Evolutionary conservation across 2,329 filamentous ascomycete genomes (phyloP).

Genomic region (Lizonia empirigonia): DNA sequence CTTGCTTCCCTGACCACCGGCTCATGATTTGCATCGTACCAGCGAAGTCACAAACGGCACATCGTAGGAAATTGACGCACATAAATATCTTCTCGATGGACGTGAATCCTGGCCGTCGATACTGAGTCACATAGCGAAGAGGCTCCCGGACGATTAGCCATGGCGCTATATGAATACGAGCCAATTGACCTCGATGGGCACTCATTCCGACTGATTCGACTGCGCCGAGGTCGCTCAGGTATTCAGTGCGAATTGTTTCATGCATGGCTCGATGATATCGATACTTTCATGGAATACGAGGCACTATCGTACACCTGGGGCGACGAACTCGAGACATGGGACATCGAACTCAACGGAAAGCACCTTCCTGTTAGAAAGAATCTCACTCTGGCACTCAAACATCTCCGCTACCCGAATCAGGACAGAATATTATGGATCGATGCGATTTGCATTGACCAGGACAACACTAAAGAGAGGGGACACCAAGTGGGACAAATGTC

Average conservation of each 20-base stretch:
- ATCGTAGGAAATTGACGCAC: too few relatives aligned
- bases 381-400: constrained; percentile 16
- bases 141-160: too few relatives aligned
- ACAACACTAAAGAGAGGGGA: constrained; percentile 25
- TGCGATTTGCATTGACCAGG: constrained; percentile 37
- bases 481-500: constrained; percentile 37
- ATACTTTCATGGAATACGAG: constrained; percentile 15
- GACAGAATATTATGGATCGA: constrained; percentile 36
- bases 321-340: background rate
- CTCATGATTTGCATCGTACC: too few relatives aligned
- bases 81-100: too few relatives aligned
- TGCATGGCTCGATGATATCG: background rate
- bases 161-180: background rate
- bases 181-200: background rate
- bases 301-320: constrained; percentile 33
- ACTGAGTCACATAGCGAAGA: too few relatives aligned
- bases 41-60: too few relatives aligned
- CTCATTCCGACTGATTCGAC: constrained; percentile 2
- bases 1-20: too few relatives aligned
- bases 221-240: background rate
- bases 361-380: constrained; percentile 15
- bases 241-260: constrained; percentile 4
- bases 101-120: too few relatives aligned
- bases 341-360: constrained; percentile 14
- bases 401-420: constrained; percentile 13